These are phyloP conservation scores for Epichloe baconii DNA, from an alignment of 2,329 filamentous ascomycete genomes.

Conservation along the genomic window DNA sequence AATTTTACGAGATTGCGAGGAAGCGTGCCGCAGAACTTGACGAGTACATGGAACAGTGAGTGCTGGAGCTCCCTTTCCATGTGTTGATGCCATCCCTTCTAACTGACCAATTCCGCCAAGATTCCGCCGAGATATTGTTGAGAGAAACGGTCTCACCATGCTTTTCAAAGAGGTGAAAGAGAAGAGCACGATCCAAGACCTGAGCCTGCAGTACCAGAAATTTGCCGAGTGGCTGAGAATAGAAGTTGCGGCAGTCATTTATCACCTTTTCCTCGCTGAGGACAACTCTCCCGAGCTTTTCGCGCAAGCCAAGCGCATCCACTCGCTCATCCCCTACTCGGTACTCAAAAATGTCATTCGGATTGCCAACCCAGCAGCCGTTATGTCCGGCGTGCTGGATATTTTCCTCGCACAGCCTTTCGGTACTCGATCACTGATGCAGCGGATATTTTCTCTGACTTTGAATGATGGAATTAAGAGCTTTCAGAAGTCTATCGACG, in stretches of 20 bases:
- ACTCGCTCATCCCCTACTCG: slow-evolving; percentile 86
- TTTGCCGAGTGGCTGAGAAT: slow-evolving; percentile 98
- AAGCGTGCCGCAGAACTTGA: slow-evolving; percentile 85
- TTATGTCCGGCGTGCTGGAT: slow-evolving; percentile 92
- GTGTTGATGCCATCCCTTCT: too few species aligned
- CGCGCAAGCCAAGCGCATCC: slow-evolving; percentile 84
- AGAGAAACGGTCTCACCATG: slow-evolving; percentile 72
- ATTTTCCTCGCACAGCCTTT: slow-evolving; percentile 94
- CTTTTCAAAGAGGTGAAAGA: slow-evolving; percentile 87
- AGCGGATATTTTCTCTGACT: slow-evolving; percentile 86
- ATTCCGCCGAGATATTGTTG: slow-evolving; percentile 54
- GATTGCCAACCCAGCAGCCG: slow-evolving; percentile 87
- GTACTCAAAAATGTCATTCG: slow-evolving; percentile 94
- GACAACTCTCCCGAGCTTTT: slow-evolving; percentile 97
- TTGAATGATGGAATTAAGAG: slow-evolving; percentile 79
- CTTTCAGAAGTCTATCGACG: slow-evolving; percentile 78
- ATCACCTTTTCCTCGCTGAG: slow-evolving; percentile 93
- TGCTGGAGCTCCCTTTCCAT: background rate
- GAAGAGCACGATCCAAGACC: slow-evolving; percentile 73
- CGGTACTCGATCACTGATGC: slow-evolving; percentile 76
- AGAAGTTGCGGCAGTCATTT: slow-evolving; percentile 90
- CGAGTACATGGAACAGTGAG: slow-evolving; percentile 91
- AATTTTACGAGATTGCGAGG: slow-evolving; percentile 90
- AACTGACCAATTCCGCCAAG: slow-evolving; percentile 20
- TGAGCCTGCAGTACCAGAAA: slow-evolving; percentile 93